Conservation (phyloP, 2,329 filamentous ascomycete species). For the Aspergillus caelatus region DNA sequence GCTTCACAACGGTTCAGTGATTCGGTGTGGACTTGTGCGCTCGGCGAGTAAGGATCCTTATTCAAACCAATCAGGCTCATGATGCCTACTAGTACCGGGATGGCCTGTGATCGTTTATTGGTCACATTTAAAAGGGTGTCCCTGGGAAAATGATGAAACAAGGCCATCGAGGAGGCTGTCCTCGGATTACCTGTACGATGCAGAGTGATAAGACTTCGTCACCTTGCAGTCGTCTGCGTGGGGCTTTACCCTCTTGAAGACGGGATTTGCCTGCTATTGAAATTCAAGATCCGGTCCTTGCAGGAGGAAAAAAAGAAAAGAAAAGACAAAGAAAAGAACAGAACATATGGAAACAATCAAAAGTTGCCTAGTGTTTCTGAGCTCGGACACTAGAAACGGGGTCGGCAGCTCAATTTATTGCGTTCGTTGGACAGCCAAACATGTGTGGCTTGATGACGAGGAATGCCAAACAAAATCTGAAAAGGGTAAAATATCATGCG, state of each 20-base stretch:
- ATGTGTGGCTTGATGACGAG: slow-evolving; percentile 14
- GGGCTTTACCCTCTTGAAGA: background rate
- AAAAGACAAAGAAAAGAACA: background rate
- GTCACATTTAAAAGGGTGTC: slow-evolving; percentile 15
- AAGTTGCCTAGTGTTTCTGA: background rate
- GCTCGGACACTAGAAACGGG: background rate
- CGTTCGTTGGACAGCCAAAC: background rate
- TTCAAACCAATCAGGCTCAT: slow-evolving; percentile 14
- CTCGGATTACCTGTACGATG: slow-evolving; percentile 9
- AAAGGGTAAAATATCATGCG: background rate
- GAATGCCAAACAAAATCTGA: background rate
- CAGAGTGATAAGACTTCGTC: slow-evolving; percentile 7
- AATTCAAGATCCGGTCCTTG: background rate
- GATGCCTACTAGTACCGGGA: background rate
- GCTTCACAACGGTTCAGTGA: slow-evolving; percentile 22
- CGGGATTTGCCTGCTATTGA: background rate
- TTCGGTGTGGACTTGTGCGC: slow-evolving; percentile 7
- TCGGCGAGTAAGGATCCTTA: slow-evolving; percentile 2
- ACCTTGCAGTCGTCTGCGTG: background rate
- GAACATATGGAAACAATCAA: background rate
- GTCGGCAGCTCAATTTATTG: background rate
- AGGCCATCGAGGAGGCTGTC: slow-evolving; percentile 7
- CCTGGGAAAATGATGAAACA: slow-evolving; percentile 19
- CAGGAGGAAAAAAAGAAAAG: background rate
- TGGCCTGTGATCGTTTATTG: slow-evolving; percentile 9